Evolutionary conservation across 495 filamentous ascomycete species (phyloP).

Genomic region (Penicillium flavigenum): DNA sequence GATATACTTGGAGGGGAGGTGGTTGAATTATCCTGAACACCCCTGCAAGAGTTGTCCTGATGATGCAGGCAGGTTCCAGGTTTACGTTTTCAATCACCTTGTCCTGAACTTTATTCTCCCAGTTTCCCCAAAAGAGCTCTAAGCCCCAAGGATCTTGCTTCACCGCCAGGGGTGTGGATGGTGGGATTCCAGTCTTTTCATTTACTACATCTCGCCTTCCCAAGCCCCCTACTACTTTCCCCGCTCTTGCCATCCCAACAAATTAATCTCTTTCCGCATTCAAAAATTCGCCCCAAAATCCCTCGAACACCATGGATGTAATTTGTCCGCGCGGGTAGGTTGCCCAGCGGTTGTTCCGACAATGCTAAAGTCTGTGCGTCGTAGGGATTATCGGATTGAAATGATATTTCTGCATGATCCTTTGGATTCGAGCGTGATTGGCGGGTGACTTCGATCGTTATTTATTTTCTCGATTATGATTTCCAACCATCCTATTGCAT

Average conservation of each 20-base stretch:
- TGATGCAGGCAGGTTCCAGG: background rate
- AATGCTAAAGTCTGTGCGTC: background rate
- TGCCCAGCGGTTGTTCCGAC: too few species aligned
- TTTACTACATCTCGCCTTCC: background rate
- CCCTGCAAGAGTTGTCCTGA: background rate
- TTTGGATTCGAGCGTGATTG: background rate
- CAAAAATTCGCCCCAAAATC: background rate
- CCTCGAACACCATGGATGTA: background rate
- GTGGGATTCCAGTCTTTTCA: background rate
- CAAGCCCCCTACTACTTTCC: background rate
- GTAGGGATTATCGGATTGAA: background rate
- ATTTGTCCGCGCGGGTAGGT: background rate
- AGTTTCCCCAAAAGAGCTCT: too few species aligned
- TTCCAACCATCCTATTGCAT: background rate
- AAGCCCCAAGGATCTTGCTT: background rate
- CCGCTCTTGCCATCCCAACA: background rate
- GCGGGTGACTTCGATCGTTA: background rate
- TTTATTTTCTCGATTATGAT: background rate
- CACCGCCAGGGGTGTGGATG: background rate
- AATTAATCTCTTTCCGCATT: background rate
- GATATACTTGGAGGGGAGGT: background rate
- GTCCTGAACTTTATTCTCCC: background rate
- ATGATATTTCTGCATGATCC: too few species aligned
- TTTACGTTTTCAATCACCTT: background rate
- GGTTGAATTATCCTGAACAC: background rate